Evolutionary conservation across 306 rosid genomes (phyloP).

Genomic region (Cucumis sativus): Cucumber_9930_V3 NC_026657.2:33388501-33389000

Average conservation of each 20-base stretch:
- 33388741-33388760: slow-evolving; percentile 83
- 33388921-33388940: slow-evolving; percentile 79
- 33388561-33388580: slow-evolving; percentile 84
- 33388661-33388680: slow-evolving; percentile 88
- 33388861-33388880: slow-evolving; percentile 67
- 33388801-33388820: slow-evolving; percentile 69
- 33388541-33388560: slow-evolving; percentile 59
- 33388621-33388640: slow-evolving; percentile 71
- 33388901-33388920: slow-evolving; percentile 87
- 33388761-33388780: slow-evolving; percentile 56
- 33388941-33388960: slow-evolving; percentile 69
- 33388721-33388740: slow-evolving; percentile 98
- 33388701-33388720: slow-evolving; percentile 87
- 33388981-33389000: slow-evolving; percentile 85
- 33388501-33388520: slow-evolving; percentile 86
- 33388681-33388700: slow-evolving; percentile 68
- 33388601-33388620: slow-evolving; percentile 80
- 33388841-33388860: slow-evolving; percentile 69
- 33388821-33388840: slow-evolving; percentile 92
- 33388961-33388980: slow-evolving; percentile 85
- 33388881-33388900: slow-evolving; percentile 86
- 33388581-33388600: slow-evolving; percentile 90
- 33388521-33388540: slow-evolving; percentile 80
- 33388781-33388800: slow-evolving; percentile 75
- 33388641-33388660: slow-evolving; percentile 96